These are phyloP conservation scores for Phyllosticta citrichinensis DNA, from an alignment of 2,329 filamentous ascomycete genomes.

Conservation along the genomic window DNA sequence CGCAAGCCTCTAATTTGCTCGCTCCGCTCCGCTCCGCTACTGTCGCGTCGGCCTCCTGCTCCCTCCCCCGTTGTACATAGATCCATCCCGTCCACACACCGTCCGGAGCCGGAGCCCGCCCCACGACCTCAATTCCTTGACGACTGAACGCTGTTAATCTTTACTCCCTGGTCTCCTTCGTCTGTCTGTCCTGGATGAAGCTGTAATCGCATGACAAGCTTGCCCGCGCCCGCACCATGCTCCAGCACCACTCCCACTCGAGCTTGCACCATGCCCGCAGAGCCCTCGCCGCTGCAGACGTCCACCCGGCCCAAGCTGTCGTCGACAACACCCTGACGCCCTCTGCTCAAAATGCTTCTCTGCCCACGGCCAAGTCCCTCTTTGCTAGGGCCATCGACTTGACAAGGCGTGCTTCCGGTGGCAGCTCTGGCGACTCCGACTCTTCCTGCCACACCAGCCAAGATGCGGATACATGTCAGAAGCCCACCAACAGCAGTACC, in stretches of 20 bases:
- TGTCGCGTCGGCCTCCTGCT: neutral
- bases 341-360: neutral
- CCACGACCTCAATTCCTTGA: constrained; percentile 14
- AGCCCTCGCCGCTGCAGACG: constrained; percentile 13
- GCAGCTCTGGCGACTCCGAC: neutral
- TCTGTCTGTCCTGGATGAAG: neutral
- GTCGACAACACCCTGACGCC: neutral
- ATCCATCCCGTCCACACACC: neutral
- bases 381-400: neutral
- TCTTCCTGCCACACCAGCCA: constrained; percentile 2
- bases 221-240: constrained; percentile 20
- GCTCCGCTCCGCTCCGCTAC: neutral
- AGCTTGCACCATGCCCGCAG: constrained; percentile 21
- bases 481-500: constrained; percentile 24
- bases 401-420: constrained; percentile 1
- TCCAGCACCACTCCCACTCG: constrained; percentile 19
- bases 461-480: constrained; percentile 24
- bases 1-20: constrained; percentile 9
- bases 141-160: constrained; percentile 28
- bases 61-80: neutral
- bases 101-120: neutral
- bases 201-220: constrained; percentile 9
- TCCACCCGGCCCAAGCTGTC: constrained; percentile 10
- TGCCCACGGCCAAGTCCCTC: constrained; percentile 1
- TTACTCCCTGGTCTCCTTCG: constrained; percentile 12